Conservation (phyloP, 306 rosid genomes). For the Alnus rubra region DNA sequence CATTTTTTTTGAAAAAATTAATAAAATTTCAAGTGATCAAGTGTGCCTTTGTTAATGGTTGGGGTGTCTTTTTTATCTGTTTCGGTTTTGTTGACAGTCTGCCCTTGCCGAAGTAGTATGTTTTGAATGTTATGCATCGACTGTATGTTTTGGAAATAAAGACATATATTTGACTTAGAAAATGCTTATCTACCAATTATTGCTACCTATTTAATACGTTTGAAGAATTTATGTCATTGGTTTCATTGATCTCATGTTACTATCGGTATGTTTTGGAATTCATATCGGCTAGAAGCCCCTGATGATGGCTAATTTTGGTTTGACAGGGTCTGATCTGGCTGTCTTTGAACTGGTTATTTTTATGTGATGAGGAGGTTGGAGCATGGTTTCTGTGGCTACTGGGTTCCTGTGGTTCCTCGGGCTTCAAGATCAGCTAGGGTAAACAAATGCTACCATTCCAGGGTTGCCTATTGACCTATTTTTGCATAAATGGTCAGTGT, state of each 20-base stretch:
- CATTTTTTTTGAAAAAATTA: not conserved
- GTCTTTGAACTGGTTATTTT: conserved; percentile 21
- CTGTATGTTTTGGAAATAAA: too few species aligned
- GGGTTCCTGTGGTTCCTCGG: conserved; percentile 60
- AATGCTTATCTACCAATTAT: not conserved
- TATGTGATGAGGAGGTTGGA: conserved; percentile 59
- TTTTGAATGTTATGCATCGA: not conserved
- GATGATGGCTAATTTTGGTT: conserved; percentile 23
- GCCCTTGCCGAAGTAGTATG: not conserved
- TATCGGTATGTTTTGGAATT: not conserved
- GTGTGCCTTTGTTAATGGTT: not conserved
- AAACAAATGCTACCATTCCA: conserved; percentile 25
- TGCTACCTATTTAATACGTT: not conserved
- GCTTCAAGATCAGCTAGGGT: conserved; percentile 73
- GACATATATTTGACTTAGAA: not conserved
- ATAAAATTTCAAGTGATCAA: not conserved
- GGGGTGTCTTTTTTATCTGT: not conserved
- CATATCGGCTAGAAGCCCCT: not conserved
- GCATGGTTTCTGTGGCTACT: conserved; percentile 60
- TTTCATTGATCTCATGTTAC: not conserved
- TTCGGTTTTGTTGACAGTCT: not conserved
- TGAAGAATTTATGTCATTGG: too few species aligned
- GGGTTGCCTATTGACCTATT: not conserved
- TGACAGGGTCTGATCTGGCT: conserved; percentile 37
- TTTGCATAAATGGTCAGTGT: conserved; percentile 22